Evolutionary conservation across 805 yeast species (phyloP).

Genomic region (Yarrowia keelungensis): DNA sequence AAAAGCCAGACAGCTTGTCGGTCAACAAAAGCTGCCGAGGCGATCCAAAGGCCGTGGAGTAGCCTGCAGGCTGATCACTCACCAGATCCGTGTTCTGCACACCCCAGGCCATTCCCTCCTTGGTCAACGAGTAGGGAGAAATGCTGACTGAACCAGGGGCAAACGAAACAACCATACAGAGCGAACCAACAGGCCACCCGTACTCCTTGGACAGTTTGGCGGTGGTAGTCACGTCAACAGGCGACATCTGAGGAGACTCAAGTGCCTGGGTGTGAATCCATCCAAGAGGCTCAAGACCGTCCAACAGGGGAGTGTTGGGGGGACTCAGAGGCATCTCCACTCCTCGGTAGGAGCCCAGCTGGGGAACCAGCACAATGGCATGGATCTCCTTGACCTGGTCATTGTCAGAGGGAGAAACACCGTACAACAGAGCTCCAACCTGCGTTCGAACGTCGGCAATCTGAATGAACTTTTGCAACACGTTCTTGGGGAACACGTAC

Average conservation of each 20-base stretch:
- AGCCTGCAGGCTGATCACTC: conserved; percentile 70
- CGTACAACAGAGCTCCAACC: conserved; percentile 81
- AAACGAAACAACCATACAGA: conserved; percentile 71
- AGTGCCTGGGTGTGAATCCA: conserved; percentile 91
- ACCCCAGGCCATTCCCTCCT: conserved; percentile 84
- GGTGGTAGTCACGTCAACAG: conserved; percentile 73
- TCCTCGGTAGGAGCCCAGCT: conserved; percentile 72
- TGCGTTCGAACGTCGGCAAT: conserved; percentile 83
- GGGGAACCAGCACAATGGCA: conserved; percentile 83
- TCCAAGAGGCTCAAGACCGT: conserved; percentile 80
- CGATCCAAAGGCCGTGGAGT: conserved; percentile 62
- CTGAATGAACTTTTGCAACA: conserved; percentile 76
- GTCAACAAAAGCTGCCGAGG: conserved; percentile 75
- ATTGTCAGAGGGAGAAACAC: conserved; percentile 77
- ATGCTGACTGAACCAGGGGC: conserved; percentile 86
- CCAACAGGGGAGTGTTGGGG: conserved; percentile 51
- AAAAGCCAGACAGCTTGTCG: conserved; percentile 78
- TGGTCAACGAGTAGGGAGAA: conserved; percentile 65
- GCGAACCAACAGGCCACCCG: conserved; percentile 55
- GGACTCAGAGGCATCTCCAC: conserved; percentile 68
- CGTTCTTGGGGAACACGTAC: conserved; percentile 81
- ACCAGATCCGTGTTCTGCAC: conserved; percentile 60
- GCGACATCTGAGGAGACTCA: conserved; percentile 67
- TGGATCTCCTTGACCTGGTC: conserved; percentile 76
- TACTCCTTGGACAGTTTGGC: conserved; percentile 51